These are phyloP conservation scores for Colletotrichum sansevieriae DNA, from an alignment of 2,329 filamentous ascomycete species.

Conservation along the genomic window DNA sequence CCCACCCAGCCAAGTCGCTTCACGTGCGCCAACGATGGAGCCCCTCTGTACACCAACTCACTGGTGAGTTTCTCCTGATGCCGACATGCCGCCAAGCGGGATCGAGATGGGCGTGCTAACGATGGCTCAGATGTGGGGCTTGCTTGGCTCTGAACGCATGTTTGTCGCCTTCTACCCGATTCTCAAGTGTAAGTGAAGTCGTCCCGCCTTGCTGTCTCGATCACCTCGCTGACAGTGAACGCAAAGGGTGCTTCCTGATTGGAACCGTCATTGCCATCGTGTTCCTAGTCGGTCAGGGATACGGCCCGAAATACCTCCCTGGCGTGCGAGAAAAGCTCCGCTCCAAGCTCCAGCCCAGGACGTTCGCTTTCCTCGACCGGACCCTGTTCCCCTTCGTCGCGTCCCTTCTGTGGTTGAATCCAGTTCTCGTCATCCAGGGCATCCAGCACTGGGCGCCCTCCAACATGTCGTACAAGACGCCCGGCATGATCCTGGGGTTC, in stretches of 20 bases:
- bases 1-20: conserved; percentile 50
- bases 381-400: conserved; percentile 55
- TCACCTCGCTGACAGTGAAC: rapidly evolving
- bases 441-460: conserved; percentile 59
- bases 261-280: conserved; percentile 52
- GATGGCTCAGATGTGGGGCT: conserved; percentile 46
- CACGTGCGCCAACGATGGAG: conserved; percentile 48
- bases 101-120: not conserved
- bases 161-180: conserved; percentile 58
- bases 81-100: not conserved
- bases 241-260: conserved; percentile 57
- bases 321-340: conserved; percentile 50
- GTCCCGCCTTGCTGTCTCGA: not conserved
- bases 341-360: conserved; percentile 46
- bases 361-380: conserved; percentile 52
- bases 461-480: conserved; percentile 59
- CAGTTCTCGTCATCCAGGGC: conserved; percentile 56
- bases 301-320: conserved; percentile 53
- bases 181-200: conserved; percentile 50
- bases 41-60: conserved; percentile 48
- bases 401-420: conserved; percentile 57
- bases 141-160: conserved; percentile 50
- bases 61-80: conserved; percentile 17
- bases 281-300: conserved; percentile 52
- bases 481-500: conserved; percentile 55